Evolutionary conservation across 1,284 basidiomycete genomes (phyloP).

Genomic region (Malassezia slooffiae): DNA sequence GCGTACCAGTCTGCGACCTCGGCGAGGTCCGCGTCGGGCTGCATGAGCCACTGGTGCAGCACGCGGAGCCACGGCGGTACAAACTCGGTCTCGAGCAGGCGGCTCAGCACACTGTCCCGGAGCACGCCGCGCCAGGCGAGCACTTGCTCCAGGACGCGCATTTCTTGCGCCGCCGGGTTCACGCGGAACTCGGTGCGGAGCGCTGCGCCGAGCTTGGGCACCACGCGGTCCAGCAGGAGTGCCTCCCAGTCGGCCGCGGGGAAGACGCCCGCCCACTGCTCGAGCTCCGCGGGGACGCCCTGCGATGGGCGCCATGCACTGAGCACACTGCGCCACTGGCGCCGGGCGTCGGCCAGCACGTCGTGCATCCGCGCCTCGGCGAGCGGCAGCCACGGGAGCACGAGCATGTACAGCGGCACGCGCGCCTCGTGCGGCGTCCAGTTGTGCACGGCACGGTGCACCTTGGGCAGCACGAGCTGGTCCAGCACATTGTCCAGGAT

Average conservation of each 20-base stretch:
- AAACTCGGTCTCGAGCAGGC: slow-evolving; percentile 61
- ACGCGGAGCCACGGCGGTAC: slow-evolving; percentile 91
- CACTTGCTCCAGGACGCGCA: slow-evolving; percentile 60
- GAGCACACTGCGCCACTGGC: slow-evolving; percentile 69
- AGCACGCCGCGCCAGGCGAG: slow-evolving; percentile 67
- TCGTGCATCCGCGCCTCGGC: slow-evolving; percentile 64
- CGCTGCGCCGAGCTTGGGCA: slow-evolving; percentile 71
- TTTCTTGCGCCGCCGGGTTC: slow-evolving; percentile 74
- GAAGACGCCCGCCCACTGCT: slow-evolving; percentile 24
- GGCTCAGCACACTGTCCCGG: slow-evolving; percentile 48
- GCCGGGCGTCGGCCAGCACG: slow-evolving; percentile 68
- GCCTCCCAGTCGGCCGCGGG: slow-evolving; percentile 49
- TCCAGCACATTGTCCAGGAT: slow-evolving; percentile 88
- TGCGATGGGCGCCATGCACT: slow-evolving; percentile 56
- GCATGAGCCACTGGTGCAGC: slow-evolving; percentile 79
- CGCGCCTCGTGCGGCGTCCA: slow-evolving; percentile 46
- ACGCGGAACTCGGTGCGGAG: slow-evolving; percentile 72
- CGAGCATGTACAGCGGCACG: slow-evolving; percentile 58
- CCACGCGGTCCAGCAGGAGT: slow-evolving; percentile 74
- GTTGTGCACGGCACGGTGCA: slow-evolving; percentile 70
- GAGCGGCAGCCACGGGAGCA: slow-evolving; percentile 92
- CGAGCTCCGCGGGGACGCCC: slow-evolving; percentile 15
- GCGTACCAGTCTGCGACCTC: slow-evolving; percentile 80
- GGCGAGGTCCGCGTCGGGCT: slow-evolving; percentile 67
- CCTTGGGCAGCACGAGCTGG: slow-evolving; percentile 85